Evolutionary conservation across 1,139 yeast genomes (phyloP), one percentile per base, ranked within the genome.

Genomic region (Groenewaldozyma auringiensis): DNA sequence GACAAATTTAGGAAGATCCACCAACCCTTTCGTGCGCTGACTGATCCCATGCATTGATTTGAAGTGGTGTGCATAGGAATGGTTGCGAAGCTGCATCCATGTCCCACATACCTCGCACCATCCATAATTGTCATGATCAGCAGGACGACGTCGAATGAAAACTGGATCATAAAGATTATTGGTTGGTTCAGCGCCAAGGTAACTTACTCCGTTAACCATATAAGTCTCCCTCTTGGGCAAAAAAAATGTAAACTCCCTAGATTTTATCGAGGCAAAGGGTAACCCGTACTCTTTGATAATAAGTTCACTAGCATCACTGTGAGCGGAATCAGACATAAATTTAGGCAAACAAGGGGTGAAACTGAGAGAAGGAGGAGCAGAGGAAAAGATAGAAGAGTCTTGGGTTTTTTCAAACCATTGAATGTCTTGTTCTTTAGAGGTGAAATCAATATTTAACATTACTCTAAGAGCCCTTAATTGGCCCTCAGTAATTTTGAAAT

Each of bases 51-150:
- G 55, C 16, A 45, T 43, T 2, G 54, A 50, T 42, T 52, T 52
- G 40, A 52, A 50, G 37, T 52, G 55, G 43, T 52, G 55, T 3
- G 55, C 55, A 40, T 52, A 52, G 3, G 55, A 45, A 38, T 52
- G 53, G 43, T 52, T 52, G 22, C 55, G 40, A 38, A 52, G 47
- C 40, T 52, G 55, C 17, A 52, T 41, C 55, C 55, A 52, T 27
- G 36, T 42, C 9, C 53, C 55, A 39, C 55, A 52, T 3, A 50
- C 51, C 25, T 52, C 55, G 40, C 55, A 52, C 55, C 55, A 52
- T 2, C 55, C 55, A 35, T 49, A 49, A 34, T 52, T 52, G 40
- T 52, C 55, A n/a, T 47, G 50, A 36, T 52, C 55, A 13, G 42
- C 43, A 2, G 55, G 55, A 6, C 47, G 42, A 11, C 52, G 33